Base-by-base conservation (phyloP, 352 stramenopile genomes). In the Phytophthora pinifolia region DNA sequence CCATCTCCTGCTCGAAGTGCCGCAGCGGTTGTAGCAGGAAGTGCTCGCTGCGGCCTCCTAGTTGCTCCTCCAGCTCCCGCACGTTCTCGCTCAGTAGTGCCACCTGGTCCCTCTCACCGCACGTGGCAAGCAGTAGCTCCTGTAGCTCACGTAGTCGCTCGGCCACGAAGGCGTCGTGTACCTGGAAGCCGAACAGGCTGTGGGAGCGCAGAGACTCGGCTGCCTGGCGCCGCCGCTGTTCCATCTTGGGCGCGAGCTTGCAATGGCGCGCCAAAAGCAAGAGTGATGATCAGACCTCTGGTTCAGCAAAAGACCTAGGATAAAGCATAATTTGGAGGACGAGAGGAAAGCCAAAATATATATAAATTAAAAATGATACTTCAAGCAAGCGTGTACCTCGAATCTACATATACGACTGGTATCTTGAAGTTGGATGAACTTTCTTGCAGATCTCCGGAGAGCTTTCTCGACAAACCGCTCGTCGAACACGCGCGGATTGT, bases 131-230 rank as follows among this genome's bases (percentile, higher is more conserved):
- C 29, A 90, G 44, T 44, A 90, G 54, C 45, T 82, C 75, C 10
- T 67, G 63, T 10, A 90, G 69, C 39, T 81, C 71, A 0, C 35
- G 8, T 22, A 90, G 66, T 39, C 66, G 69, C 55, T 58, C 53
- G 33, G 58, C 51, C 15, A 88, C 55, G 20, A 29, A 39, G 12
- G 51, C 51, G 32, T 86, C 64, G 42, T 76, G 67, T 49, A 88
- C 74, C 59, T 86, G 72, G 62, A 90, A 88, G 43, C 69, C 53
- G 64, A 90, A 90, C n/a, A 90, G 65, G 17, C 70, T 74, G 62
- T 90, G 73, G 9, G 12, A 33, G 3, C 46, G 33, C 29, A 72
- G 58, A 14, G 38, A 46, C 53, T 64, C 54, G 13, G 63, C 63
- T 22, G 43, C 58, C 44, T 54, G 9, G 1, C 47, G 63, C 22